These are phyloP conservation scores for Bondarzewia mesenterica DNA, from an alignment of 1,284 basidiomycete species.

Conservation along the genomic window DNA sequence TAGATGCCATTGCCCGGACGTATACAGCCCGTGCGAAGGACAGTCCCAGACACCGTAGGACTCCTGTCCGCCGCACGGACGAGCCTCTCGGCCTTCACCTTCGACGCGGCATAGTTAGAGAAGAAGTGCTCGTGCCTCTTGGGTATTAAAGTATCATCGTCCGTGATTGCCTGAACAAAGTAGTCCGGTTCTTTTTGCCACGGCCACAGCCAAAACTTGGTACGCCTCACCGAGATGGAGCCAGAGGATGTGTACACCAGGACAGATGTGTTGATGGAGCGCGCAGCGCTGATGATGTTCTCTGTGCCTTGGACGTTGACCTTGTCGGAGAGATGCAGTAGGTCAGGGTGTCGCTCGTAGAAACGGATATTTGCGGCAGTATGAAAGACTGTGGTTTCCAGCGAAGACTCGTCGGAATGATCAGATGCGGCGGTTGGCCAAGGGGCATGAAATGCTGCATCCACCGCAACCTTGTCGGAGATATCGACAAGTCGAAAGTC, in stretches of 20 bases:
- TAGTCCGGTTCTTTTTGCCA: constrained; percentile 52
- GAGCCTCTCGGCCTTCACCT: constrained; percentile 42
- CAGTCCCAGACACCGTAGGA: constrained; percentile 21
- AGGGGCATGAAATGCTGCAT: constrained; percentile 52
- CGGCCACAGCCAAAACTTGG: constrained; percentile 60
- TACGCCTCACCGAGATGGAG: constrained; percentile 41
- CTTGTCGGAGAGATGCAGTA: constrained; percentile 43
- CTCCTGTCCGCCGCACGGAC: constrained; percentile 48
- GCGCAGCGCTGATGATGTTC: constrained; percentile 47
- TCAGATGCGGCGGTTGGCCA: constrained; percentile 33
- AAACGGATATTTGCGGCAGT: constrained; percentile 71
- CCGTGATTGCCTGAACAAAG: constrained; percentile 50
- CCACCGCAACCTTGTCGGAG: constrained; percentile 40
- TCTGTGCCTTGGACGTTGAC: constrained; percentile 61
- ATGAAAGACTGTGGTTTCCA: constrained; percentile 59
- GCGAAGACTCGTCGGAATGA: neutral
- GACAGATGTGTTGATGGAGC: constrained; percentile 35
- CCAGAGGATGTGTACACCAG: constrained; percentile 61
- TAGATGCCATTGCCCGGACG: constrained; percentile 70
- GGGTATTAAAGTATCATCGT: constrained; percentile 41
- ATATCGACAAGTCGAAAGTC: constrained; percentile 54
- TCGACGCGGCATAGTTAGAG: constrained; percentile 64
- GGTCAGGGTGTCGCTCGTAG: constrained; percentile 48
- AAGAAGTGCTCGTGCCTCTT: constrained; percentile 50
- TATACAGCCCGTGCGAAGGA: constrained; percentile 58